phyloP scores from a whole-genome alignment of 2,329 filamentous ascomycete species.

The Fusarium illudens region DNA sequence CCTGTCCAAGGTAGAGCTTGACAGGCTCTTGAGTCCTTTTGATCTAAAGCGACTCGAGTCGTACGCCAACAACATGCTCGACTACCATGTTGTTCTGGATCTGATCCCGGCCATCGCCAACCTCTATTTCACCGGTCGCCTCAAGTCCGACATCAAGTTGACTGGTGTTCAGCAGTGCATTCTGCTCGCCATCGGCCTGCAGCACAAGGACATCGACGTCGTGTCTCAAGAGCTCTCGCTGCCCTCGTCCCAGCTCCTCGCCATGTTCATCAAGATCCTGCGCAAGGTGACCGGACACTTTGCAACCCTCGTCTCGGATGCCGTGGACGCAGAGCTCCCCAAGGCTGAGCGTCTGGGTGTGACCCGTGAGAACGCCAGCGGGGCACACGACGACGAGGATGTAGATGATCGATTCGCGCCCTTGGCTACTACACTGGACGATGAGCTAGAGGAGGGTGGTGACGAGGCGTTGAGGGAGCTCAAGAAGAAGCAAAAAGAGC shows the following conservation, averaged over 20 bases:
- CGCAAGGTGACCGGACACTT: conserved; percentile 87
- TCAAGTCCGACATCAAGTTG: conserved; percentile 73
- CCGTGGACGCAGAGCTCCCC: conserved; percentile 73
- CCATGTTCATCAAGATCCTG: conserved; percentile 97
- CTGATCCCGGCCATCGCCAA: conserved; percentile 83
- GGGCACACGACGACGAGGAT: conserved; percentile 74
- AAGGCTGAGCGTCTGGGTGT: conserved; percentile 64
- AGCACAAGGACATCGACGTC: conserved; percentile 85
- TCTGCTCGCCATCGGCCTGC: conserved; percentile 87
- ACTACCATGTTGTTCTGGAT: conserved; percentile 97
- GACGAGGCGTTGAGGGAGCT: conserved; percentile 77
- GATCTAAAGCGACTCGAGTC: conserved; percentile 95
- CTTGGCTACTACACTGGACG: conserved; percentile 74
- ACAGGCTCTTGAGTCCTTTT: conserved; percentile 83
- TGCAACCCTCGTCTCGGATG: conserved; percentile 75
- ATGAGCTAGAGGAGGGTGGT: conserved; percentile 85
- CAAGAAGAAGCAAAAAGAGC: conserved; percentile 80
- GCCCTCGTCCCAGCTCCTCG: conserved; percentile 80
- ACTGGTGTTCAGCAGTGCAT: conserved; percentile 87
- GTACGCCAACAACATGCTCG: conserved; percentile 96
- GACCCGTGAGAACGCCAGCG: conserved; percentile 66
- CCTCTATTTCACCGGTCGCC: conserved; percentile 84
- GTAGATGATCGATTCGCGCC: conserved; percentile 74
- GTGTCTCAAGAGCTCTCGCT: conserved; percentile 82
- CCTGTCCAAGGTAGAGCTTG: conserved; percentile 79